A percentile compares a stretch with the other conserved stretches of the same genome.
These are phyloP conservation scores for Fusarium sp. DNA, from an alignment of 2,329 filamentous ascomycete species.

Conservation along the genomic window DNA sequence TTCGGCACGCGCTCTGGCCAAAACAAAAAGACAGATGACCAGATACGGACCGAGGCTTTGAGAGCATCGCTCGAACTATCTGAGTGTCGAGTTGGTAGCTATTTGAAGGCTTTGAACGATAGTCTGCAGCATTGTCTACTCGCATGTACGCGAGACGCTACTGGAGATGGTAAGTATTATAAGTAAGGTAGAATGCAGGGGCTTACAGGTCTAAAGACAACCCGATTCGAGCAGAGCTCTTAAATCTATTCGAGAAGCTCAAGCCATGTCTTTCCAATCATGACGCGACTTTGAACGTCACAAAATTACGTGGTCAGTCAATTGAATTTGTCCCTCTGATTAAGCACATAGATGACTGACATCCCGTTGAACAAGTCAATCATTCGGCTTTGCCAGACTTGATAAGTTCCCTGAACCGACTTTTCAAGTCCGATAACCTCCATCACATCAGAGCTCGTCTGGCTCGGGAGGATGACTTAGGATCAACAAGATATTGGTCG, in stretches of 20 bases:
- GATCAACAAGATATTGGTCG: constrained; percentile 5
- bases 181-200: no score
- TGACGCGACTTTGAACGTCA: no score
- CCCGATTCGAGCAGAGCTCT: no score
- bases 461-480: neutral
- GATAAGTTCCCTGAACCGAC: neutral
- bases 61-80: neutral
- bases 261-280: no score
- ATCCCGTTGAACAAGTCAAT: neutral
- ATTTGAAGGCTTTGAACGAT: neutral
- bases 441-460: neutral
- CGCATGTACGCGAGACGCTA: neutral
- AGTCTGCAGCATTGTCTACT: neutral
- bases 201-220: no score
- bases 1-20: neutral
- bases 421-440: neutral
- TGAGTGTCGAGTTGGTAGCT: neutral
- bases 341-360: no score
- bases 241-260: no score
- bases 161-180: neutral
- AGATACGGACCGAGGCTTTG: neutral
- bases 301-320: no score
- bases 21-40: no score
- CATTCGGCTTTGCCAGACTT: neutral
- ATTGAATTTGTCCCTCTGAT: no score